Percentiles rank a stretch among this genome's conserved stretches.
Evolutionary conservation across 768 basidiomycete species (phyloP).

Genomic region (Lentinula guzmanii): DNA sequence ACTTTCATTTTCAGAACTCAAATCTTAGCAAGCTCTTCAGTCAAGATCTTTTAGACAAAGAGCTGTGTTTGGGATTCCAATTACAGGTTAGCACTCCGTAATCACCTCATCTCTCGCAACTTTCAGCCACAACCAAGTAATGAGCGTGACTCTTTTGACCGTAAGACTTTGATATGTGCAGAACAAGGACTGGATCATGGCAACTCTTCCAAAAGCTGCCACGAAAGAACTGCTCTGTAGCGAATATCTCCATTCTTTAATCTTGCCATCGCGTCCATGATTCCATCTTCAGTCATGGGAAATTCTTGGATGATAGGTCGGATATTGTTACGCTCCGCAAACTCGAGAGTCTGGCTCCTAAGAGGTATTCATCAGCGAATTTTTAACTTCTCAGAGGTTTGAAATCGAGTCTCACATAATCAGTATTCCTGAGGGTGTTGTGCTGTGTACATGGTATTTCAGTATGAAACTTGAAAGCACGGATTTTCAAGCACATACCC

Average conservation of each 20-base stretch:
- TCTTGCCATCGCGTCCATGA: slow-evolving; percentile 21
- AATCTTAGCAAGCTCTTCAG: not conserved
- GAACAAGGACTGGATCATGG: too few species aligned
- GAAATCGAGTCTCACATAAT: not conserved
- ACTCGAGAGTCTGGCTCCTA: slow-evolving; percentile 23
- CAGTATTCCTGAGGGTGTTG: not conserved
- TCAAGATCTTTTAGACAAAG: too few species aligned
- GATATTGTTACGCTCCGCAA: slow-evolving; percentile 23
- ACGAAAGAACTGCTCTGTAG: slow-evolving; percentile 22
- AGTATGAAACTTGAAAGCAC: not conserved
- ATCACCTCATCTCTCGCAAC: too few species aligned
- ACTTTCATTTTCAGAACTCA: not conserved
- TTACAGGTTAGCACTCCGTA: too few species aligned
- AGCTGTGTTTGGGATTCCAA: too few species aligned
- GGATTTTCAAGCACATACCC: not conserved
- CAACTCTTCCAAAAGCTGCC: not conserved
- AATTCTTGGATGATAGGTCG: slow-evolving; percentile 25
- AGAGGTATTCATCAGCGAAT: slow-evolving; percentile 1
- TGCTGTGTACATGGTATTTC: not conserved
- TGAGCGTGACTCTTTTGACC: too few species aligned
- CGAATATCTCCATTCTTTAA: slow-evolving; percentile 19
- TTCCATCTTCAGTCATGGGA: slow-evolving; percentile 22
- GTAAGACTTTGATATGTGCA: not conserved
- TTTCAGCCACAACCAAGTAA: too few species aligned
- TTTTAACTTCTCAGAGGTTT: not conserved